phyloP scores from a whole-genome alignment of 208 protist species.

The Trypanosomatidae sp. region DNA sequence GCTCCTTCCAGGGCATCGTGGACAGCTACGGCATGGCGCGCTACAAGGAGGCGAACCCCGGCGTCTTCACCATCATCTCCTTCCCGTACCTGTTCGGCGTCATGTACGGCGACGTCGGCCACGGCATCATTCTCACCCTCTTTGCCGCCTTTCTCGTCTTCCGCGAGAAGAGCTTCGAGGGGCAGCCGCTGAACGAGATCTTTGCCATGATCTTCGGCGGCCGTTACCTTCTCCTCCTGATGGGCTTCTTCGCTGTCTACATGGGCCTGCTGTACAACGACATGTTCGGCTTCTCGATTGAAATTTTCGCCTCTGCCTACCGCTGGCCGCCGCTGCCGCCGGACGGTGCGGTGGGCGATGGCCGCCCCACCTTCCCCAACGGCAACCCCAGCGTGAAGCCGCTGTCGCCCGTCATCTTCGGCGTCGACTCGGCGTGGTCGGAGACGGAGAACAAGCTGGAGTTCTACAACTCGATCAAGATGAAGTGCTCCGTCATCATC shows the following conservation, averaged over 20 bases:
- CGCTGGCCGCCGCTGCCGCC: conserved; percentile 39
- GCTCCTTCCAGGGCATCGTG: conserved; percentile 97
- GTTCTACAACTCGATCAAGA: conserved; percentile 99
- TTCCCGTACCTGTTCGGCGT: conserved; percentile 99
- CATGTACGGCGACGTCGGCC: conserved; percentile 99
- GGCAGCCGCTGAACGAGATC: conserved; percentile 84
- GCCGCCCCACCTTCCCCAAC: conserved; percentile 38
- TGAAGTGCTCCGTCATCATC: conserved; percentile 98
- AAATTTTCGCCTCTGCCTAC: conserved; percentile 86
- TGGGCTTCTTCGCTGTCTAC: conserved; percentile 96
- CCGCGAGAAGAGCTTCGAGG: conserved; percentile 92
- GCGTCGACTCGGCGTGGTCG: conserved; percentile 90
- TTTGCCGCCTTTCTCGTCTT: conserved; percentile 78
- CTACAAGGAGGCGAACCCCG: conserved; percentile 94
- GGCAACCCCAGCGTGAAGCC: conserved; percentile 52
- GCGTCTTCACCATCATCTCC: conserved; percentile 97
- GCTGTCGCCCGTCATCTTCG: conserved; percentile 48
- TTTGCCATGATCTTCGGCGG: conserved; percentile 76
- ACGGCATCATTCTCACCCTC: conserved; percentile 94
- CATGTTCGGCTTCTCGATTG: conserved; percentile 86
- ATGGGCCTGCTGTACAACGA: conserved; percentile 99
- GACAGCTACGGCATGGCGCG: conserved; percentile 97
- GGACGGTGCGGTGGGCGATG: conserved; percentile 73
- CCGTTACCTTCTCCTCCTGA: conserved; percentile 96
- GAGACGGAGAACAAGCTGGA: conserved; percentile 96